Evolutionary conservation across 306 rosid species (phyloP), one percentile per base, ranked within the genome.

Genomic region (Vigna mungo): DNA sequence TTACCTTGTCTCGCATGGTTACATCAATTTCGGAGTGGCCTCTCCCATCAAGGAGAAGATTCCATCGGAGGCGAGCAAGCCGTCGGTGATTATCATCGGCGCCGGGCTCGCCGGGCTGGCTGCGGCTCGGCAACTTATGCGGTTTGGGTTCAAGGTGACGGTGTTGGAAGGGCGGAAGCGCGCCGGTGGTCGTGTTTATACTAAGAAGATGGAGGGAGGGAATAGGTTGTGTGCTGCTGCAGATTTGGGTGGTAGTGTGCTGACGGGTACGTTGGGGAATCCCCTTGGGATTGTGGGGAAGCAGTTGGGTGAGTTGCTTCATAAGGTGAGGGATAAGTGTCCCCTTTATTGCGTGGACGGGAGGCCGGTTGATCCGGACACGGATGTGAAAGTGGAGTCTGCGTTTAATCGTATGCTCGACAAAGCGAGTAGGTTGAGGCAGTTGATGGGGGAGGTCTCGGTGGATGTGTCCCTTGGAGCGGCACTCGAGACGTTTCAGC

Each of bases 391-490:
- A 85, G 97, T 95, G 79, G 99, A 95, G 80, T 80, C 79, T 43
- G 92, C 93, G 78, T 95, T 92, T 83, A 92, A 92, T 65, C 91
- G 81, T 36, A 89, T 90, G 49, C 80, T 95, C 67, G 99, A 95
- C 82, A 92, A 92, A 84, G 96, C 97, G 1, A 90, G 97, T 80
- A 88, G 87, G 85, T 88, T 95, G 53, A 84, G 99, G 86, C 97
- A 92, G 86, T 83, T 79, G 32, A 92, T 95, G 97, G 97, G 97
- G 9, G 97, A 90, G 67, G 97, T 95, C n/a, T 90, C 97, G 23
- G 91, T 89, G 7, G 99, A 95, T 44, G 97, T 89, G 81, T 95
- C 97, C 14, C 97, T 95, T n/a, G 97, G 99, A 56, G 93, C 97
- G 2, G 97, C 99, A 3, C 70, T 95, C 83, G 97, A 95, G 68